These are phyloP conservation scores for Magnaporthales sp. DNA, from an alignment of 2,329 filamentous ascomycete species.

Conservation along the genomic window DNA sequence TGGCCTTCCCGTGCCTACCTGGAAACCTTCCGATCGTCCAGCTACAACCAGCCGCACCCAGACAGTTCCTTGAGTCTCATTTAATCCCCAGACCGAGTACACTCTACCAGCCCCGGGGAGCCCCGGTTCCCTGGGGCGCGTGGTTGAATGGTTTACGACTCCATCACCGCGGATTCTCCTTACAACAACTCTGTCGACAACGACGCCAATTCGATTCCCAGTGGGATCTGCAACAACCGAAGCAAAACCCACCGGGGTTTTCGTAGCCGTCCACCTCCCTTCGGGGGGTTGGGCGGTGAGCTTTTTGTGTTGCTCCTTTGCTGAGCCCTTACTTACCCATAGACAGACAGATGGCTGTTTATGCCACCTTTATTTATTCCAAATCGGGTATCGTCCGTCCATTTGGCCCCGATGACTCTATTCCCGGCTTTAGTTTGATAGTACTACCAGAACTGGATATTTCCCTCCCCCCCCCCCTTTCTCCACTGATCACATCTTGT, in stretches of 20 bases:
- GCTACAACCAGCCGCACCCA: not conserved
- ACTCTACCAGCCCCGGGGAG: not conserved
- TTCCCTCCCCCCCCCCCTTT: too few species aligned
- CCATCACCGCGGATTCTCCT: not conserved
- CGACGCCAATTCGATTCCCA: not conserved
- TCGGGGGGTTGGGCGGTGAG: not conserved
- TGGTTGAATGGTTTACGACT: not conserved
- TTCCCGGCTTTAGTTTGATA: too few species aligned
- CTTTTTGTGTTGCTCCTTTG: not conserved
- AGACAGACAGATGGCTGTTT: not conserved
- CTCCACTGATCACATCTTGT: too few species aligned
- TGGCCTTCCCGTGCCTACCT: not conserved
- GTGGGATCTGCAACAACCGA: not conserved
- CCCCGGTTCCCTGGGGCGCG: not conserved
- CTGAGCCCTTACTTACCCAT: not conserved
- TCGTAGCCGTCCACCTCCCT: slow-evolving; percentile 1
- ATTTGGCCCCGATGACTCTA: too few species aligned
- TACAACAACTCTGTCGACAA: not conserved
- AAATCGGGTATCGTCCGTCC: too few species aligned
- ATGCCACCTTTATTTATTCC: too few species aligned
- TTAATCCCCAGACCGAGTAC: not conserved
- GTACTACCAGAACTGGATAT: too few species aligned
- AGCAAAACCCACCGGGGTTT: not conserved
- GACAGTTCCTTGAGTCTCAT: not conserved
- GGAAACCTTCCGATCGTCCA: not conserved